Base-by-base conservation (phyloP, 1,284 basidiomycete species). In the Athelia sp. region DNA sequence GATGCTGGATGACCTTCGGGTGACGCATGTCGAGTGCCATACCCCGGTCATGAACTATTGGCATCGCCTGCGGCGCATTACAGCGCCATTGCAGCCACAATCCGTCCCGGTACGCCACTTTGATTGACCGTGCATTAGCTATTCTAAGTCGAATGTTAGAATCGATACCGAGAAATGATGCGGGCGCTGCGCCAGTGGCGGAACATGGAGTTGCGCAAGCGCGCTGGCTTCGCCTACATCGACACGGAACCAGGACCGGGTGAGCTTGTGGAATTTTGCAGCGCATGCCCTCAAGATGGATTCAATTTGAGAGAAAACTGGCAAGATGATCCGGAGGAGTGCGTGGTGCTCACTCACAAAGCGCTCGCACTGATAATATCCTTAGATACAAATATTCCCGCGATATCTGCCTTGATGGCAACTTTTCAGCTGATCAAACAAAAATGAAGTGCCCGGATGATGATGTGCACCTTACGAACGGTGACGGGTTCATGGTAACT, bases 201-300 rank as follows among this genome's bases (percentile, higher is more conserved):
- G 4, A 43, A 49, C 21, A 3, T 53, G 15, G 45, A 32, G 26
- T n/a, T n/a, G 10, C 4, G n/a, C 8, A 29, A 32, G 29, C 22
- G 4, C 4, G n/a, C 17, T 8, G 45, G 45, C 4, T 46, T 32
- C 22, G 9, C 22, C 11, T 29, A 46, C 31, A 21, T 19, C n/a
- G 22, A 21, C 18, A 24, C 8, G n/a, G 22, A 45, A 22, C 36
- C 36, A 6, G 36, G 17, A 4, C 15, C 31, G 10, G 48, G 48
- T 10, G 45, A 32, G 11, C 23, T 59, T 4, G 56, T 21, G 0
- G 14, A 58, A 1, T 54, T 54, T 42, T 57, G 58, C 4, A 43
- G 47, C 0, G 45, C 56, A 14, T 59, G 58, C 32, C 53, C 50
- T 3, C 54, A 58, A 17, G 48, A 47, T 1, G 49, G 50, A 0